Evolutionary conservation across 805 yeast genomes (phyloP).

Genomic region (Tetrapisispora iriomotensis): DNA sequence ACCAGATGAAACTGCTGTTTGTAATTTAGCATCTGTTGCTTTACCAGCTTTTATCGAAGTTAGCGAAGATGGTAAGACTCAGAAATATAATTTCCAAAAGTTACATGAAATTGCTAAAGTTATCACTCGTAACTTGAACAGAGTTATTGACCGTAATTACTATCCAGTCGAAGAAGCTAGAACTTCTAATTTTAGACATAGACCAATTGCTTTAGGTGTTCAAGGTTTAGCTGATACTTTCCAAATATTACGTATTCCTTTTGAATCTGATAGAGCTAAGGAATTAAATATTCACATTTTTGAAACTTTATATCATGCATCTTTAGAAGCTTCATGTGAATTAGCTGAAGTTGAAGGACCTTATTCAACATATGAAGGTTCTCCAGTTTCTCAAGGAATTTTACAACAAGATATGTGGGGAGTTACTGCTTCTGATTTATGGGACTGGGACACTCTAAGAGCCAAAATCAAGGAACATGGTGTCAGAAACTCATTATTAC

Average conservation of each 20-base stretch:
- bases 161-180: constrained; percentile 79
- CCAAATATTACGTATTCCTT: constrained; percentile 70
- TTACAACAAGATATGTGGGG: constrained; percentile 87
- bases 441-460: constrained; percentile 78
- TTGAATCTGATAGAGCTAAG: constrained; percentile 74
- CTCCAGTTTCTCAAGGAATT: constrained; percentile 81
- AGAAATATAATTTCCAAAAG: constrained; percentile 58
- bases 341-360: constrained; percentile 60
- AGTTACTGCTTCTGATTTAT: constrained; percentile 63
- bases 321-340: constrained; percentile 79
- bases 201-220: constrained; percentile 97
- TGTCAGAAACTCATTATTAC: constrained; percentile 73
- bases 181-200: constrained; percentile 64
- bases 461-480: constrained; percentile 52
- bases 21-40: constrained; percentile 87
- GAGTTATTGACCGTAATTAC: constrained; percentile 71
- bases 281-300: constrained; percentile 73
- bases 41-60: constrained; percentile 64
- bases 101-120: constrained; percentile 73
- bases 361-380: constrained; percentile 67
- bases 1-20: constrained; percentile 89
- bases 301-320: constrained; percentile 93
- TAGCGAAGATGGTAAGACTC: constrained; percentile 35
- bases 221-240: constrained; percentile 93
- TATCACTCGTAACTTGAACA: constrained; percentile 67